Evolutionary conservation across 805 yeast genomes (phyloP), one percentile per base, ranked within the genome.

Genomic region (Wickerhamomyces bovis): DNA sequence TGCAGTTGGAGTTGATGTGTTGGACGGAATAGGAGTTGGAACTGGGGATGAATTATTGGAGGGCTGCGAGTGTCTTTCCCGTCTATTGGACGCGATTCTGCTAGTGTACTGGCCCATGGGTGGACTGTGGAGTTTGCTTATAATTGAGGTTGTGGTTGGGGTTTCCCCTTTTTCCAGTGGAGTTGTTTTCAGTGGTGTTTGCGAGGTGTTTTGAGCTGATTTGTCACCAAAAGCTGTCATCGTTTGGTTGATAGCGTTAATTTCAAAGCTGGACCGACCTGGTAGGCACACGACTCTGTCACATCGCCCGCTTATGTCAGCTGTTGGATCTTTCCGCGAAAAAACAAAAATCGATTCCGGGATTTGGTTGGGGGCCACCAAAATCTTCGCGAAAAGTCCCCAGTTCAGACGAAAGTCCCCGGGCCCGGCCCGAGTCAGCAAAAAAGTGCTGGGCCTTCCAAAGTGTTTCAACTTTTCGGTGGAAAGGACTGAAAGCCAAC

Each of bases 71-170:
- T 33, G 36, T 33, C 36, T 33, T 16, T 33, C 36, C 20, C 36
- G 36, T 33, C 36, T 33, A 8, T 33, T 33, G 36, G 20, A 16
- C 16, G 36, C 16, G 45, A 35, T 38, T 18, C 52, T 28, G 44
- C 49, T 46, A 13, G 46, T 41, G 44, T 41, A 42, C 31, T 50
- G 49, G 12, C 50, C 52, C 51, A 45, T 48, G 6, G 20, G 23
- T 31, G 31, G 23, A 18, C 39, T 3, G 30, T 8, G 10, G 26
- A 8, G n/a, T n/a, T n/a, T n/a, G n/a, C n/a, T n/a, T n/a, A n/a
- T n/a, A n/a, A n/a, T n/a, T n/a, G n/a, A n/a, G n/a, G n/a, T n/a
- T n/a, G n/a, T n/a, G n/a, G n/a, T n/a, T 22, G 19, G 19, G 19
- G 19, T n/a, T 10, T n/a, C 13, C n/a, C n/a, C n/a, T n/a, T n/a